Evolutionary conservation across 1,139 yeast genomes (phyloP), one percentile per base, ranked within the genome.

Genomic region (Cylindricascospora bacillispora): DNA sequence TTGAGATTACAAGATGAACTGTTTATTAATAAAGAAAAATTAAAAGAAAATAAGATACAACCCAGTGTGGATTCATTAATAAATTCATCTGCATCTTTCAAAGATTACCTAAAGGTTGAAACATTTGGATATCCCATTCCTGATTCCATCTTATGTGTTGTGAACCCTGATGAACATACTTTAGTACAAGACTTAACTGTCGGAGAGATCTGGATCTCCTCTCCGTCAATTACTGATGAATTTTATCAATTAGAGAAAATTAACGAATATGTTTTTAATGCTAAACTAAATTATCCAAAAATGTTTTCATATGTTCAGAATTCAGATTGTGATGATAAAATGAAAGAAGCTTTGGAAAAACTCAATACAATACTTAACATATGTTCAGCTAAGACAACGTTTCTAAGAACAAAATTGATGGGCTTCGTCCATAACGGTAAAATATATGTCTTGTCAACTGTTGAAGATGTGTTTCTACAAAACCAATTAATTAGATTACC

Each of bases 111-210:
- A 26, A 60, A 93, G 30, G 79, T 89, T 0, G 94, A 93, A 26
- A 79, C 95, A 0, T 89, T 89, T 62, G 98, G 98, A 0, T 83
- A 67, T 45, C 98, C 98, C 1, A 56, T 89, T 2, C 95, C 95
- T 0, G 95, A 86, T 57, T 89, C 95, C 1, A 82, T 93, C 0
- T 56, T 89, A 25, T 95, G 97, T 0, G 73, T 89, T 21, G 97
- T 89, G 0, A 85, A 92, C 49, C 97, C 98, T 0, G 98, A 92
- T 40, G 47, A 51, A 20, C 56, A 71, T 25, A 64, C 73, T 41
- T 89, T 94, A 2, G 95, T 95, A 2, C 97, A 97, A 5, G 69
- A 80, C 39, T 81, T 82, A 43, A 86, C 80, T 40, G 79, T 92
- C n/a, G 98, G 98, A 14, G 99, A 89, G 52, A 78, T 89, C 20